Evolutionary conservation across 306 rosid genomes (phyloP), one percentile per base, ranked within the genome.

Genomic region (Castanea mollissima): DNA sequence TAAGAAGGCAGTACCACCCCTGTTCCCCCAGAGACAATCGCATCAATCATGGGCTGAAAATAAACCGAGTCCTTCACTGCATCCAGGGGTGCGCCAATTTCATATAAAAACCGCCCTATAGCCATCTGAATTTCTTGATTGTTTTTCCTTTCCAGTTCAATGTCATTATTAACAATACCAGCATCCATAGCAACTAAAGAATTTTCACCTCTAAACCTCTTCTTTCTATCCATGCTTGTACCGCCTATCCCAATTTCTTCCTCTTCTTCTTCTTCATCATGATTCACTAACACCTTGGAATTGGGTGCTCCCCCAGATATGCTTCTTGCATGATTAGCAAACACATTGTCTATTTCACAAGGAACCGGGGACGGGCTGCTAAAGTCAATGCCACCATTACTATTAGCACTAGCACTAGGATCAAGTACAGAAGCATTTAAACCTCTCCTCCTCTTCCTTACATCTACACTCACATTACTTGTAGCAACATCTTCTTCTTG

Each of bases 21-120:
- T 0, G 67, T 51, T 25, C 96, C 91, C 54, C 83, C 90, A 0
- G 89, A 94, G 81, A 89, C 93, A 81, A 94, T 89, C 25, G 97
- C 92, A 29, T 92, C 94, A 41, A 92, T 77, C 98, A 94, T 91
- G n/a, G 92, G 94, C 65, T 86, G 91, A 76, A 94, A 92, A 87
- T 87, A 91, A 73, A 89, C 83, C 0, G 94, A 94, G 84, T 92
- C 54, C 54, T 49, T 89, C 80, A 88, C 97, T 6, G 94, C 97
- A 79, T 92, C 94, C 32, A 79, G 79, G 86, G 91, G 88, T 9
- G 97, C 97, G 65, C 98, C 98, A 76, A 94, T 85, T 77, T 91
- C 98, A 80, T 83, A 94, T 78, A 94, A 85, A 86, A 94, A 94
- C 85, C 93, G 71, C 55, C 94, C 98, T 77, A 94, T 86, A 3